Evolutionary conservation across 129 eudicot species (phyloP), one percentile per base, ranked within the genome.

Genomic region (Flaveria brownii): DNA sequence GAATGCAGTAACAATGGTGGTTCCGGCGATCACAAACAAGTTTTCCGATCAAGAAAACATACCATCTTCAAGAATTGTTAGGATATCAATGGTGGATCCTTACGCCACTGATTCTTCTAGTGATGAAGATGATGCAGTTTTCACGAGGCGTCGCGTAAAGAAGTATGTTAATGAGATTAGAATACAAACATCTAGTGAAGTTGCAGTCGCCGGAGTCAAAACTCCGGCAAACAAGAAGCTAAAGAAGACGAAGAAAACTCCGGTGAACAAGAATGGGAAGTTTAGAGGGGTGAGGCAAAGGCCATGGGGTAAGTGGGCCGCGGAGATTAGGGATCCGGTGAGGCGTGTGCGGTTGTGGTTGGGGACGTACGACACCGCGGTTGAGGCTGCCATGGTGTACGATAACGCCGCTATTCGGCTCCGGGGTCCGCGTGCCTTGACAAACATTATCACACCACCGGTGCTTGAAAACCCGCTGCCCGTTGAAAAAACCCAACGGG

Each of bases 301-400:
- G 43, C 86, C 88, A 6, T 90, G 87, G 90, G 96, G 90, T 6
- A 77, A 80, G 43, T 89, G 83, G 79, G 87, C 93, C 39, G 96
- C 96, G 56, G 91, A 85, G 83, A 90, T 87, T 2, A 86, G 96
- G 15, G 96, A 82, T 47, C 91, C 89, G 46, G 49, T 23, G 46
- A 78, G 45, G 62, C 72, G 78, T 61, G 42, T 30, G 0, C 78
- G 96, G 73, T 15, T 82, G 6, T 90, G 96, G 92, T 54, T 90
- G 50, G 96, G 96, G 4, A 90, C 92, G 4, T 87, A 69, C 47
- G 83, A 72, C 25, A 90, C 96, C 17, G 92, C 90, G 3, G 92
- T 85, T 71, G 92, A 87, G 70, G 96, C 92, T 0, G 96, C 96
- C 1, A 28, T 84, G 52, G 90, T 75, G 26, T 90, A 90, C 68